These are phyloP conservation scores for Pholiota molesta DNA, from an alignment of 768 basidiomycete species.

Conservation along the genomic window DNA sequence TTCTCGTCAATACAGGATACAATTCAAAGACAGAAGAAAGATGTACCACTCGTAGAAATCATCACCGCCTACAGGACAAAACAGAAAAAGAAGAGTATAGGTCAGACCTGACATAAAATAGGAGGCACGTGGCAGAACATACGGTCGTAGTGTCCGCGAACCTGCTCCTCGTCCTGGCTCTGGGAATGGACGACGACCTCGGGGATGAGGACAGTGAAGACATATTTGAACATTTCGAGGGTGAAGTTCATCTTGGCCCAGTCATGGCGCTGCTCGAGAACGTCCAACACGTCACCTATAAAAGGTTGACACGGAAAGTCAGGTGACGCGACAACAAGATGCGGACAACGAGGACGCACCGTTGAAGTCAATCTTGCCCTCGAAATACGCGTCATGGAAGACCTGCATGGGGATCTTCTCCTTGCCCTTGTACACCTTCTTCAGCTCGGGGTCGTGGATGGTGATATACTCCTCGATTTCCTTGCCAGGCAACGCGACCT, in stretches of 20 bases:
- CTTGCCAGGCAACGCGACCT: conserved; percentile 82
- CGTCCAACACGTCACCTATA: conserved; percentile 89
- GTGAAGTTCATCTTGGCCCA: conserved; percentile 95
- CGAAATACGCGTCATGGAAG: conserved; percentile 97
- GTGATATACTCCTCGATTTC: conserved; percentile 90
- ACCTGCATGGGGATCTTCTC: conserved; percentile 97
- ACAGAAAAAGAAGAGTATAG: background rate
- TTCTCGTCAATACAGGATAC: background rate
- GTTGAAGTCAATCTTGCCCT: conserved; percentile 94
- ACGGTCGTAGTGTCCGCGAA: conserved; percentile 96
- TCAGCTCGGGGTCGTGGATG: conserved; percentile 84
- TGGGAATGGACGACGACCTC: conserved; percentile 93
- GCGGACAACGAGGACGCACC: conserved; percentile 48
- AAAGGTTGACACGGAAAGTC: conserved; percentile 3
- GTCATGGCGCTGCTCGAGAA: conserved; percentile 93
- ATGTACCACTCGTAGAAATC: conserved; percentile 91
- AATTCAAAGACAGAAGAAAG: background rate
- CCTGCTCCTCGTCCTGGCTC: conserved; percentile 92
- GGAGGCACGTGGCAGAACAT: conserved; percentile 27
- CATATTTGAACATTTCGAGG: conserved; percentile 90
- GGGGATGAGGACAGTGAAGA: conserved; percentile 85
- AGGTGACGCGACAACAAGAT: conserved; percentile 14
- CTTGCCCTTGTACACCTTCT: conserved; percentile 76
- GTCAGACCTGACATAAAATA: background rate
- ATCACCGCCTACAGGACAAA: conserved; percentile 65